Percentiles rank a stretch among this genome's conserved stretches.
Conservation (phyloP, 2,329 filamentous ascomycete genomes). For the Thielaviopsis ethacetica region DNA sequence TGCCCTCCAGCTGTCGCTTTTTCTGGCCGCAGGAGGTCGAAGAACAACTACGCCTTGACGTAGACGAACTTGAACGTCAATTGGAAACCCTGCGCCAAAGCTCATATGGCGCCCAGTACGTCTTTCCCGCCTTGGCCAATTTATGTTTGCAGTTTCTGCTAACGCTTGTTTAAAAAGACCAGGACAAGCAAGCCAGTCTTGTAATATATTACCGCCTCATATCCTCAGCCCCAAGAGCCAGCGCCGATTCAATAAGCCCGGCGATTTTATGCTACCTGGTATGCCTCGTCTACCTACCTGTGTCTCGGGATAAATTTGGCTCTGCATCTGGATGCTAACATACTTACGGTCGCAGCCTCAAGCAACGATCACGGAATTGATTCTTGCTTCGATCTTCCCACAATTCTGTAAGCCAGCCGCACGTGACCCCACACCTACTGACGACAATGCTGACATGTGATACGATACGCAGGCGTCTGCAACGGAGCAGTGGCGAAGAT, state of each 20-base stretch:
- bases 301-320: neutral
- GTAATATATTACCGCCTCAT: neutral
- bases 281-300: neutral
- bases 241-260: conserved; percentile 8
- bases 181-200: neutral
- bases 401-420: conserved; percentile 6
- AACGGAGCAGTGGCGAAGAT: conserved; percentile 5
- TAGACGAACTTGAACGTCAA: neutral
- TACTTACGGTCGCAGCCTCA: conserved; percentile 2
- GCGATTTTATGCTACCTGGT: conserved; percentile 11
- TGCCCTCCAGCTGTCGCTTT: conserved; percentile 5
- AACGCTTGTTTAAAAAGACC: neutral
- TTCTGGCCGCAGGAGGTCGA: conserved; percentile 8
- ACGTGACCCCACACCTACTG: neutral
- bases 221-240: conserved; percentile 2
- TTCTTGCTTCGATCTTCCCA: conserved; percentile 9
- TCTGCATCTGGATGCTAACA: neutral
- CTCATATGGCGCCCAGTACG: conserved; percentile 1
- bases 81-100: conserved; percentile 2
- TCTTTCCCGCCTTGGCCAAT: too few relatives aligned
- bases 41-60: conserved; percentile 1
- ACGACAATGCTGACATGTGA: neutral
- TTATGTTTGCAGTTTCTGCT: neutral
- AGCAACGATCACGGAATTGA: conserved; percentile 7
- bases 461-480: neutral